Conservation (phyloP, 2,329 filamentous ascomycete species). For the Zasmidium cellare region DNA sequence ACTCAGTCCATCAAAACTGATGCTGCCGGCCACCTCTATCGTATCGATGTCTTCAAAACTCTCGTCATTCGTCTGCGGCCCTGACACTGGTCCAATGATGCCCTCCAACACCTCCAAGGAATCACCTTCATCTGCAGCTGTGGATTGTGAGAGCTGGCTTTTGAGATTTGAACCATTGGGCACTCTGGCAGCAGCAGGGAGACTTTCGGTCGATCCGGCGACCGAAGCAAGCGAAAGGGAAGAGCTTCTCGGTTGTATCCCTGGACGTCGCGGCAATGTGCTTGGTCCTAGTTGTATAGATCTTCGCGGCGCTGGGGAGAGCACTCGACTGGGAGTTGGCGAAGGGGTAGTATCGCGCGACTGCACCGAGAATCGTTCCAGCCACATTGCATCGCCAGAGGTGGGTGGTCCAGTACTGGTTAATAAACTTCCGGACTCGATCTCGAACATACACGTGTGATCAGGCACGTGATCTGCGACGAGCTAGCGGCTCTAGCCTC, state of each 20-base stretch:
- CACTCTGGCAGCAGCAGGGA: constrained; percentile 65
- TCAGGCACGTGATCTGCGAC: not conserved
- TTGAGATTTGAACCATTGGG: constrained; percentile 69
- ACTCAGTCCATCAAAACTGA: constrained; percentile 78
- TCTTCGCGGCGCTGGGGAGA: constrained; percentile 69
- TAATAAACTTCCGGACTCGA: too few species aligned
- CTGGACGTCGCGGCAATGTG: constrained; percentile 66
- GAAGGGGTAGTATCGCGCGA: constrained; percentile 68
- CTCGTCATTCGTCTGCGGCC: constrained; percentile 9
- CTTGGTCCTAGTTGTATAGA: constrained; percentile 69
- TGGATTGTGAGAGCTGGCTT: constrained; percentile 52
- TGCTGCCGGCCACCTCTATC: constrained; percentile 58
- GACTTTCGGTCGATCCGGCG: constrained; percentile 74
- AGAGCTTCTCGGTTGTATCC: constrained; percentile 69
- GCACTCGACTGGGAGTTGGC: constrained; percentile 64
- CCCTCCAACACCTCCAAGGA: constrained; percentile 68
- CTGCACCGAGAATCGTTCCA: constrained; percentile 79
- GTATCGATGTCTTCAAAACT: constrained; percentile 39
- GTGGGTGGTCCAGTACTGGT: not conserved
- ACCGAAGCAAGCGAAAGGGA: constrained; percentile 72
- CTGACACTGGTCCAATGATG: constrained; percentile 52
- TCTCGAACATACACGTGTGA: not conserved
- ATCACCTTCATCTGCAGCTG: constrained; percentile 61
- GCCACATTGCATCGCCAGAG: constrained; percentile 67
- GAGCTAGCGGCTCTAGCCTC: not conserved